Conservation (phyloP, 2,329 filamentous ascomycete genomes). For the Diaporthe sp. region DNA sequence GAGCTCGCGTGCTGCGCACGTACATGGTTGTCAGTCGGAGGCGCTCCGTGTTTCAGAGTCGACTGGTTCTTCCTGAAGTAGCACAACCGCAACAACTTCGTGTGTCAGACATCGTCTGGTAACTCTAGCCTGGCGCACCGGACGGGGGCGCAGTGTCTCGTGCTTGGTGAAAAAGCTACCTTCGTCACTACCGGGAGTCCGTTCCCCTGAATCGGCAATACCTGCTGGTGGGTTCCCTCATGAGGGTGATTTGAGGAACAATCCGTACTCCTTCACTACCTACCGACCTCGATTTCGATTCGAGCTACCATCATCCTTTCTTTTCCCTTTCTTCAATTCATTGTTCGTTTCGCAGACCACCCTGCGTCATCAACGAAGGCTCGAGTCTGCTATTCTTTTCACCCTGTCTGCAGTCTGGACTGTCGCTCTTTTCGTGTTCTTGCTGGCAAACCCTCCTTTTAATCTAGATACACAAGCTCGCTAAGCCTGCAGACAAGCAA, state of each 20-base stretch:
- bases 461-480: constrained; percentile 68
- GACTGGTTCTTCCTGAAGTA: constrained; percentile 24
- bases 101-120: constrained; percentile 40
- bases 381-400: constrained; percentile 9
- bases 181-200: neutral
- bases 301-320: neutral
- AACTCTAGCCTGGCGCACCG: constrained; percentile 32
- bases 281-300: neutral
- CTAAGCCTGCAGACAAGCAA: constrained; percentile 75
- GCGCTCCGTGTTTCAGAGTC: constrained; percentile 40
- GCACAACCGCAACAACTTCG: constrained; percentile 21
- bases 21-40: constrained; percentile 20
- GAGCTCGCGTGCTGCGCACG: neutral
- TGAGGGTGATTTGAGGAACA: constrained; percentile 3
- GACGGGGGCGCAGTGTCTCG: constrained; percentile 34
- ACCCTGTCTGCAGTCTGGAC: constrained; percentile 17
- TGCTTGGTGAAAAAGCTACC: constrained; percentile 15
- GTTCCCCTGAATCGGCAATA: constrained; percentile 3
- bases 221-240: constrained; percentile 21
- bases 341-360: constrained; percentile 1
- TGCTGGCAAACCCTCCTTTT: constrained; percentile 24
- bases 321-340: neutral
- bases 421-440: constrained; percentile 25
- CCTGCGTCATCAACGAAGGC: constrained; percentile 24
- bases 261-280: neutral